phyloP scores from a whole-genome alignment of 148 eudicot species.

The Spergularia bocconei region DNA sequence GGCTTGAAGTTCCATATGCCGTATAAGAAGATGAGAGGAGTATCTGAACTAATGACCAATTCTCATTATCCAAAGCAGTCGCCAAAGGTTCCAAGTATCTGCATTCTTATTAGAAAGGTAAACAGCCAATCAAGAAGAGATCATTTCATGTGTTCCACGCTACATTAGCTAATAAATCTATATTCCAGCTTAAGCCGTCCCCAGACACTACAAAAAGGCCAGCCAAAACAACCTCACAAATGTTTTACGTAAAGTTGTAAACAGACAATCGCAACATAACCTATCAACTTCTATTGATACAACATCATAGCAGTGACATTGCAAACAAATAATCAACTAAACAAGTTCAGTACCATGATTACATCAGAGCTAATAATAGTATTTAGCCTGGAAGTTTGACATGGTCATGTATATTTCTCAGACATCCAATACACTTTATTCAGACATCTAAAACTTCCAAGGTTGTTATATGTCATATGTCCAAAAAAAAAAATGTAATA shows the following conservation, averaged over 20 bases:
- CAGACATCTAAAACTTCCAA: background rate
- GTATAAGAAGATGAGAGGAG: conserved; percentile 87
- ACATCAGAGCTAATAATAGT: too few relatives aligned
- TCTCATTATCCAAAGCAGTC: conserved; percentile 86
- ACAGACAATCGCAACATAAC: background rate
- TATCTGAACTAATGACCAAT: conserved; percentile 92
- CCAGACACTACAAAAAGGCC: background rate
- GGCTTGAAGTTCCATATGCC: conserved; percentile 87
- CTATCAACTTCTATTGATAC: background rate
- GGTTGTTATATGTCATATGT: background rate
- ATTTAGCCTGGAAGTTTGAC: too few relatives aligned
- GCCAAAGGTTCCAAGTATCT: conserved; percentile 95
- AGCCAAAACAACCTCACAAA: background rate
- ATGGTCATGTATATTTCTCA: background rate
- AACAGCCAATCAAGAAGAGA: conserved; percentile 9
- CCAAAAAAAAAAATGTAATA: too few relatives aligned
- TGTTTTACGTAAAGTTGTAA: background rate
- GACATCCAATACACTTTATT: background rate
- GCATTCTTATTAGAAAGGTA: conserved; percentile 15
- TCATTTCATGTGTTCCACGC: background rate
- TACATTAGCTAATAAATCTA: background rate
- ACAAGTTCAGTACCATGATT: too few relatives aligned
- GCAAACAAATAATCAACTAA: too few relatives aligned
- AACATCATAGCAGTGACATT: too few relatives aligned
- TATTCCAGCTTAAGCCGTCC: background rate